Evolutionary conservation across 163 green algal species (phyloP), one percentile per base, ranked within the genome.

Genomic region (Scenedesmus sp.): DNA sequence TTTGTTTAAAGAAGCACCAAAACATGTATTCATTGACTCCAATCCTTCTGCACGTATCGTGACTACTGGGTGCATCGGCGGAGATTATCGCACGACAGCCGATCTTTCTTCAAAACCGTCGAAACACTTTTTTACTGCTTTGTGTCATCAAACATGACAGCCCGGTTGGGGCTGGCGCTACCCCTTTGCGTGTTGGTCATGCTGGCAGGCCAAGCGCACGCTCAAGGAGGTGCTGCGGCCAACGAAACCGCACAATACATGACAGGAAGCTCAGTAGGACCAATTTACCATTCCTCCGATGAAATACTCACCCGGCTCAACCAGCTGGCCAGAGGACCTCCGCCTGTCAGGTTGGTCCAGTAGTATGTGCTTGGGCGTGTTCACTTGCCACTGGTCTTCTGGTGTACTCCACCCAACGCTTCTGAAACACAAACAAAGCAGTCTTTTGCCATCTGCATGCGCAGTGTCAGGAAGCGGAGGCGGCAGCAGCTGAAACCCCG

Each of bases 311-410:
- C 30, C 30, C 65, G 65, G 30, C 65, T 76, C 30, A 76, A 76
- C 65, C 30, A 40, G 30, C 24, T 76, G 65, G 24, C 65, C 7
- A 37, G 30, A 18, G 65, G 65, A 37, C 7, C 30, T 20, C 65
- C 4, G 65, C 30, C 65, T 76, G 65, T 76, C 65, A 76, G 65
- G 65, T 76, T 76, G 65, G 65, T 76, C 65, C 65, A 76, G 30
- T 3, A 40, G 65, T 26, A 24, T 76, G 65, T 76, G 65, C 30
- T 3, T 40, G 65, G 6, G 65, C 65, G 9, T 40, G 30, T 18
- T 76, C 30, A 18, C 24, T 1, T 16, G 30, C 16, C 61, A 18
- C 9, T 40, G n/a, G n/a, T n/a, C n/a, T n/a, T n/a, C n/a, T n/a
- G n/a, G 30, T 76, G 24, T 40, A 18, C 7, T 76, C 26, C 2